Evolutionary conservation across 768 basidiomycete species (phyloP).

Genomic region (Xerocomellus chrysenteron): DNA sequence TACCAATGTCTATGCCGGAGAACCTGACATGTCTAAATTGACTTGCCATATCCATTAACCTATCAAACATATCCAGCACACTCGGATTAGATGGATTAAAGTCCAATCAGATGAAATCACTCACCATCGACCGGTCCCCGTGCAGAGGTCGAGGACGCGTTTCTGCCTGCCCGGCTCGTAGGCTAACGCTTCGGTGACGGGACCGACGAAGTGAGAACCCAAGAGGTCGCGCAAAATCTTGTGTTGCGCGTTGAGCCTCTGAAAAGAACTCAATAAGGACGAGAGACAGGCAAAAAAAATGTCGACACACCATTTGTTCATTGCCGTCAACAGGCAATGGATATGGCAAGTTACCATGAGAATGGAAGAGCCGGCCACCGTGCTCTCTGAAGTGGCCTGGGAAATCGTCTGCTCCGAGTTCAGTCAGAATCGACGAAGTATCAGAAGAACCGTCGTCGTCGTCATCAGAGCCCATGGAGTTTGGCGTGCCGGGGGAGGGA

Average conservation of each 20-base stretch:
- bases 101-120: conserved; percentile 26
- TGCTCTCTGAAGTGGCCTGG: conserved; percentile 58
- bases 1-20: conserved; percentile 76
- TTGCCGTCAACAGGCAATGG: conserved; percentile 69
- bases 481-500: conserved; percentile 9
- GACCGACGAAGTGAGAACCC: conserved; percentile 59
- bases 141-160: conserved; percentile 72
- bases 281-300: background rate
- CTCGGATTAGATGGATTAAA: conserved; percentile 17
- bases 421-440: conserved; percentile 43
- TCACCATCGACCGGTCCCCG: conserved; percentile 73
- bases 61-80: conserved; percentile 31
- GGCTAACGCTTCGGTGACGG: conserved; percentile 53
- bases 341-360: conserved; percentile 61
- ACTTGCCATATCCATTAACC: conserved; percentile 73
- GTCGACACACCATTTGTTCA: conserved; percentile 60
- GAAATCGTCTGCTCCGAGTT: conserved; percentile 54
- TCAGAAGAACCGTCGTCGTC: conserved; percentile 42
- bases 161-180: conserved; percentile 39
- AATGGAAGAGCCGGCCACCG: conserved; percentile 65
- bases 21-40: conserved; percentile 65
- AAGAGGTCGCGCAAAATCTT: conserved; percentile 47
- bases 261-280: background rate
- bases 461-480: conserved; percentile 15
- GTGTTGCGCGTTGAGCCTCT: conserved; percentile 59